Percentiles rank a stretch among this genome's conserved stretches.
Conservation (phyloP, 2,329 filamentous ascomycete species). For the Diaporthe ampelina region DNA sequence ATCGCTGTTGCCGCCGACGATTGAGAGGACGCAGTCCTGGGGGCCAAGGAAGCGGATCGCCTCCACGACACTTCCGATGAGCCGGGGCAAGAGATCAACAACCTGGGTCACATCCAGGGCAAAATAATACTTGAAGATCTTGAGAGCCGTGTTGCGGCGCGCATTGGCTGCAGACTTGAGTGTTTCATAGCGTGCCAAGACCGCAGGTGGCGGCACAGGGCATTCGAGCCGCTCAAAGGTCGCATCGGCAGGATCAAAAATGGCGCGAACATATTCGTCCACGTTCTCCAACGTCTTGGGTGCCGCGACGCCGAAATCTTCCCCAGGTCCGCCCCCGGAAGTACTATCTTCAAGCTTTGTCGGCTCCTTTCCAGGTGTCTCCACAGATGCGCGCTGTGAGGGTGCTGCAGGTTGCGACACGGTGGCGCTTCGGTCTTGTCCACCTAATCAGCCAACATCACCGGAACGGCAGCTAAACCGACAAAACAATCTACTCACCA, state of each 20-base stretch:
- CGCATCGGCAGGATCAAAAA: slow-evolving; percentile 32
- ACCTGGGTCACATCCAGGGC: slow-evolving; percentile 63
- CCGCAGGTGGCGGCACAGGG: slow-evolving; percentile 28
- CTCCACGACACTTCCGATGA: slow-evolving; percentile 60
- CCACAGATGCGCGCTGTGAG: background rate
- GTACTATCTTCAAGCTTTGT: background rate
- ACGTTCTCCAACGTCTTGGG: slow-evolving; percentile 4
- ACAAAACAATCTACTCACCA: slow-evolving; percentile 4
- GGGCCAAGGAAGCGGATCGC: slow-evolving; percentile 58
- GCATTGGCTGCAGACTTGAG: background rate
- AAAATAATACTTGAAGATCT: slow-evolving; percentile 58
- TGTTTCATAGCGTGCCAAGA: slow-evolving; percentile 34
- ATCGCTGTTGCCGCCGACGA: slow-evolving; percentile 59
- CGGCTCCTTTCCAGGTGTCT: background rate
- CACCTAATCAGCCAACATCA: slow-evolving; percentile 2
- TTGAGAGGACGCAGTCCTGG: slow-evolving; percentile 57
- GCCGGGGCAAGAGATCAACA: slow-evolving; percentile 58
- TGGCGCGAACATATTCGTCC: slow-evolving; percentile 20
- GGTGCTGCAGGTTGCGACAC: background rate
- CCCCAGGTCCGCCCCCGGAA: background rate
- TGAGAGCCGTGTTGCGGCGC: slow-evolving; percentile 16
- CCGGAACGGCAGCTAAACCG: background rate
- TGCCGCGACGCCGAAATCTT: background rate
- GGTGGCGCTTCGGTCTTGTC: background rate
- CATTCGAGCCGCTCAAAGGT: slow-evolving; percentile 37